Evolutionary conservation across 306 rosid genomes (phyloP).

Genomic region (Prunus davidiana): DNA sequence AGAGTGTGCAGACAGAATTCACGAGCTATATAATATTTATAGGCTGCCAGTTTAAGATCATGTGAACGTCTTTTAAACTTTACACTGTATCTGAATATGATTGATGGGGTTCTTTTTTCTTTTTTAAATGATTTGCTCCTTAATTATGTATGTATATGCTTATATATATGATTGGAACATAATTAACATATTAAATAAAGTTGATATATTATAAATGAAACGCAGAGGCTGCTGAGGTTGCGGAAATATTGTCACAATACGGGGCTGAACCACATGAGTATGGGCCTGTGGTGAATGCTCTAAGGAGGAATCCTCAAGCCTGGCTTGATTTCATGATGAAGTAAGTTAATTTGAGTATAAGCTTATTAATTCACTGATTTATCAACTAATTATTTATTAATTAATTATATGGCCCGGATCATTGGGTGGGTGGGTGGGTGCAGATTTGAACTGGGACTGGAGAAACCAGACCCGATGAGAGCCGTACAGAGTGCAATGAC

Average conservation of each 20-base stretch:
- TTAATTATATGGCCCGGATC: no score
- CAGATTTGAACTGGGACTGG: slow-evolving; percentile 91
- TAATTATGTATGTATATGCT: neutral
- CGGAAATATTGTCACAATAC: slow-evolving; percentile 43
- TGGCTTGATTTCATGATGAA: slow-evolving; percentile 99
- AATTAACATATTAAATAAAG: no score
- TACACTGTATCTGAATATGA: no score
- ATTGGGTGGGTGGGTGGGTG: neutral
- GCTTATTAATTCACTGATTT: no score
- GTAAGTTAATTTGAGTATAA: slow-evolving; percentile 27
- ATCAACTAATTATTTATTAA: no score
- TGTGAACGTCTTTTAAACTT: neutral
- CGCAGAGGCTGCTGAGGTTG: slow-evolving; percentile 54
- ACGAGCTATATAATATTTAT: neutral
- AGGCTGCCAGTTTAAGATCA: neutral
- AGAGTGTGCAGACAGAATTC: neutral
- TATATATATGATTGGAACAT: neutral
- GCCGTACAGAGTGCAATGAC: slow-evolving; percentile 83
- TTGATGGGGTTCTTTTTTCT: no score
- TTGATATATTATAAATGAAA: neutral
- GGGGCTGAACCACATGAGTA: slow-evolving; percentile 53
- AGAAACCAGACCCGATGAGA: slow-evolving; percentile 91
- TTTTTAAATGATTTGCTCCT: no score
- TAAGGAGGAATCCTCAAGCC: slow-evolving; percentile 79
- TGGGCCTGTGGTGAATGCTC: slow-evolving; percentile 75